Evolutionary conservation across 371 early-diverging fungal species (phyloP), one percentile per base, ranked within the genome.

Genomic region (Mortierella sp.): DNA sequence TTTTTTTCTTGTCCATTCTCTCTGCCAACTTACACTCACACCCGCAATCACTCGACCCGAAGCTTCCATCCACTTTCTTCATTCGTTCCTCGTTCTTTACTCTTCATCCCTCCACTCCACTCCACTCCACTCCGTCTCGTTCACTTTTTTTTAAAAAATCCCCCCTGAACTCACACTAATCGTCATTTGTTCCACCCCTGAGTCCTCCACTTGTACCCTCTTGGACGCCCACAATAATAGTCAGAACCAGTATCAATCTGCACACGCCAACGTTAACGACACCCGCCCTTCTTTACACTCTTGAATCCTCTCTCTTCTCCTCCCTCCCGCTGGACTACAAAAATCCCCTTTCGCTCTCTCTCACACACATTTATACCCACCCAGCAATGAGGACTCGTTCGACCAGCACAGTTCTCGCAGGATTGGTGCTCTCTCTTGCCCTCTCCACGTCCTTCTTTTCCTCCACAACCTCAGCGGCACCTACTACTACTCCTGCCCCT

Each of bases 401-500:
- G 44, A 38, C 38, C 21, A 24, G 41, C 68, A 68, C 68, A 24
- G 43, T 41, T 41, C 68, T 68, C 68, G 24, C 68, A 71, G 71
- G 71, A 27, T n/a, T 56, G 43, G 55, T 55, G 7, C 41, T 54
- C 56, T 74, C 74, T 41, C 51, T 43, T 27, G 21, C 38, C 7
- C 29, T 58, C 74, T 44, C 44, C 5, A 4, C 27, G 1, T 43
- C 74, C 29, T 74, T 43, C 29, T 35, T 70, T 32, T 43, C 79
- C 2, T 29, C 72, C 0, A 29, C 72, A 58, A 41, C 21, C 14
- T 44, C 35, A 4, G 58, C 75, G 46, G 24, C 54, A 8, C 38
- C 51, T 6, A 16, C 71, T 18, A 4, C 43, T 1, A 32, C 24
- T 27, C 2, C 32, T 4, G 29, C 65, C 2, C 51, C 70, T 12